Base-by-base conservation (phyloP, 805 yeast species). In the Brettanomyces naardenensis region DNA sequence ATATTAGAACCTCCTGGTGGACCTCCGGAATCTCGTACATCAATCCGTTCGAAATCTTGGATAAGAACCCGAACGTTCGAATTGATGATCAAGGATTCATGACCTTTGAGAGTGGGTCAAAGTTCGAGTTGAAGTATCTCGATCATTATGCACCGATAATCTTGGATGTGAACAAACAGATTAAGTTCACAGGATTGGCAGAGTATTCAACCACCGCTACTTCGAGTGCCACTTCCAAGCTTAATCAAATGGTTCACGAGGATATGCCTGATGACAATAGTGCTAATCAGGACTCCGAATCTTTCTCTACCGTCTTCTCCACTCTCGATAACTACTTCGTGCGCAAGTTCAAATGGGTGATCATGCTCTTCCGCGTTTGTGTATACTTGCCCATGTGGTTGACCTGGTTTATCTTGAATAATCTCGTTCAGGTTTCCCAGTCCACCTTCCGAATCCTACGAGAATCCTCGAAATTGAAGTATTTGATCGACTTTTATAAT, bases 1-100 rank as follows among this genome's bases (percentile, higher is more conserved):
- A 86, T 59, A 78, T 78, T 45, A 72, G 95, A 47, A 78, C 94
- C 4, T 72, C 84, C 13, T 87, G 85, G 80, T 85, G 83, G 73
- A 84, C 94, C 2, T 68, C 94, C 0, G 84, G 84, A 4, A 82
- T 82, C 26, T 73, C 82, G 0, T 49, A 58, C 20, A 59, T 65
- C 27, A 86, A 81, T 47, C 87, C 87, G 0, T 80, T 78, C 52
- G 58, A 61, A 39, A 57, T 54, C 14, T 47, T 65, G 33, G 62
- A 51, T 41, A 52, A 49, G 30, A 54, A 51, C 37, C 54, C 56
- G 27, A 53, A 38, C 40, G 58, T 61, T 29, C 57, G 51, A 25
- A 62, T 69, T 13, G 65, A 65, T 40, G 52, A 56, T 19, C 54
- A 62, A 15, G 75, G 80, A 2, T 65, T 66, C 54, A 58, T 66